Conservation (phyloP, 805 yeast species). For the Wickerhamomyces alni region DNA sequence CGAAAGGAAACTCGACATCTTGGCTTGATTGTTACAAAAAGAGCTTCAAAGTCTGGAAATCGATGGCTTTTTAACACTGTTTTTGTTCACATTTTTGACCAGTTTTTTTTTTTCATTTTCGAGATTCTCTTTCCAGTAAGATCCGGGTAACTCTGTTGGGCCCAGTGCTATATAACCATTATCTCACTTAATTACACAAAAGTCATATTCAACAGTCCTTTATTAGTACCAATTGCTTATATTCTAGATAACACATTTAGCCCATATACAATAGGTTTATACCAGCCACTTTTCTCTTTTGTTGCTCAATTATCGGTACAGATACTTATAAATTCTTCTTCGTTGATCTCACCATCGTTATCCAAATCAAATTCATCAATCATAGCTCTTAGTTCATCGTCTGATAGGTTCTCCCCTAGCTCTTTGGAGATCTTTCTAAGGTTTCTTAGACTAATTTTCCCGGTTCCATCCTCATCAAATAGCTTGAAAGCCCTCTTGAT, state of each 20-base stretch:
- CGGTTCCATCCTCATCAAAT: conserved; percentile 85
- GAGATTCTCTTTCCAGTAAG: too few species aligned
- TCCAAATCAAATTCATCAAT: conserved; percentile 95
- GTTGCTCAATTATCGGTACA: conserved; percentile 58
- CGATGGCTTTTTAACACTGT: background rate
- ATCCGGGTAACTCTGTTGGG: too few species aligned
- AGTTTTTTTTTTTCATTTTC: too few species aligned
- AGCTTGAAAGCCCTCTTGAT: conserved; percentile 82
- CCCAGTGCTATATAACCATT: too few species aligned
- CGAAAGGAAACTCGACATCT: conserved; percentile 17
- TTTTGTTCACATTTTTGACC: background rate
- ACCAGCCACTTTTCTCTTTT: background rate
- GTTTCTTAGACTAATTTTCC: conserved; percentile 76
- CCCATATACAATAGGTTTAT: too few species aligned
- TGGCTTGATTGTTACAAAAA: background rate
- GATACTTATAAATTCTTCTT: conserved; percentile 84
- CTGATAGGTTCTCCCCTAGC: conserved; percentile 85
- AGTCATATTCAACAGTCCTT: too few species aligned
- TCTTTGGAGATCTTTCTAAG: conserved; percentile 88
- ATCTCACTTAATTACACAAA: too few species aligned
- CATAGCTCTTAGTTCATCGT: conserved; percentile 93
- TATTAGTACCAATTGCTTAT: too few species aligned
- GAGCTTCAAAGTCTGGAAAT: too few species aligned
- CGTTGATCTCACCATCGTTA: conserved; percentile 91
- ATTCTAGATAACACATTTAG: too few species aligned